Conservation (phyloP, 306 rosid species). For the Neltuma alba region DNA sequence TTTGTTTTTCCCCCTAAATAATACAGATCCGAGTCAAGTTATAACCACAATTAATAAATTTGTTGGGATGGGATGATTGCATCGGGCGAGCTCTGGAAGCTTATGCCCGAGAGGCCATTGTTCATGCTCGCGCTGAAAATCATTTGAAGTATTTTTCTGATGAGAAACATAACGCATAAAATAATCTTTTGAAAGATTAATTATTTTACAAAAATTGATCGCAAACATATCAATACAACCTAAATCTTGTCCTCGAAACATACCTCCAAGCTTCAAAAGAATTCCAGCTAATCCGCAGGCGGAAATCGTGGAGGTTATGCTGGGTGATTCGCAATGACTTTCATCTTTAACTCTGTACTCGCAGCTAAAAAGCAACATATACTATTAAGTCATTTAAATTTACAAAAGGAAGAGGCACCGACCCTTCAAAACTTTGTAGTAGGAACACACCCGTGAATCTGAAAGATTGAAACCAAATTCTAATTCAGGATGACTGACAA, state of each 20-base stretch:
- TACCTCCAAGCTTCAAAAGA: constrained; percentile 8
- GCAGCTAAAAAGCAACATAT: constrained; percentile 47
- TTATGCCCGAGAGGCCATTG: background rate
- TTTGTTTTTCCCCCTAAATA: background rate
- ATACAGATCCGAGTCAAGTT: background rate
- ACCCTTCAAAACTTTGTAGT: constrained; percentile 58
- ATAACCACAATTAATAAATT: background rate
- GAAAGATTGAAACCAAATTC: constrained; percentile 27
- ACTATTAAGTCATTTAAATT: constrained; percentile 41
- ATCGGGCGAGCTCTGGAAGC: background rate
- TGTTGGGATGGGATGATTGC: background rate
- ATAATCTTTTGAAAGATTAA: background rate
- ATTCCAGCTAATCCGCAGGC: background rate
- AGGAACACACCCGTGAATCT: constrained; percentile 37
- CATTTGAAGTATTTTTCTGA: background rate
- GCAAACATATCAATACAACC: background rate
- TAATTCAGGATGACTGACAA: constrained; percentile 58
- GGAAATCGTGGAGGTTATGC: background rate
- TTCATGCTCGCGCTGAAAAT: background rate
- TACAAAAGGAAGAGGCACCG: constrained; percentile 51
- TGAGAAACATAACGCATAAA: background rate
- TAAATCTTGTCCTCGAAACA: background rate
- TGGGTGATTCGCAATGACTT: background rate
- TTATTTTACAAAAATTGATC: background rate
- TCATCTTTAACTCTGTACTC: constrained; percentile 40